phyloP scores from a whole-genome alignment of 1,284 basidiomycete genomes.

The Ceratorhiza oryzae-sativae region DNA sequence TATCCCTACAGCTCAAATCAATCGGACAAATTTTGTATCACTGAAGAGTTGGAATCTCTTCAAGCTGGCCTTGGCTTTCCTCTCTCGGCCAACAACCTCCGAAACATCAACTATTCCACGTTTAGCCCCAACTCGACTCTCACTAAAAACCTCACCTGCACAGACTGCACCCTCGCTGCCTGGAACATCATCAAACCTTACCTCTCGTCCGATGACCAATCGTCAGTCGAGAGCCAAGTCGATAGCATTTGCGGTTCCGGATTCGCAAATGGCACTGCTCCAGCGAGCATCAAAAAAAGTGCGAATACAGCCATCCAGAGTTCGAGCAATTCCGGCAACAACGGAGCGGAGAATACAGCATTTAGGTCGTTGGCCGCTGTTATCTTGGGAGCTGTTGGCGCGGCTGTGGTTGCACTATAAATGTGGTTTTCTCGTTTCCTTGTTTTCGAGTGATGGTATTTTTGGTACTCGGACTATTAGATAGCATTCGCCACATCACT shows the following conservation, averaged over 20 bases:
- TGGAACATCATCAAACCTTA: slow-evolving; percentile 11
- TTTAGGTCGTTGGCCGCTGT: background rate
- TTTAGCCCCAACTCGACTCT: background rate
- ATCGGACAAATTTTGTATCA: background rate
- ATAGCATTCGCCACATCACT: background rate
- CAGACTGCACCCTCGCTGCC: slow-evolving; percentile 11
- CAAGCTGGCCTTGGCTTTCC: background rate
- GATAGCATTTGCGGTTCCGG: slow-evolving; percentile 2
- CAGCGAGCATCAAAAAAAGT: background rate
- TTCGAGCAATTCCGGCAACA: background rate
- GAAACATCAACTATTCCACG: background rate
- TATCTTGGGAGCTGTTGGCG: background rate
- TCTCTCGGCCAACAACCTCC: slow-evolving; percentile 15
- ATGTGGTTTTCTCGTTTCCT: background rate
- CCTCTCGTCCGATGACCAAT: background rate
- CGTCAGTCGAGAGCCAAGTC: background rate
- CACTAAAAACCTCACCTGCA: background rate
- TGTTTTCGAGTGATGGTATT: background rate
- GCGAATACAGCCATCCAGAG: slow-evolving; percentile 1
- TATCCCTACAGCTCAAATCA: background rate
- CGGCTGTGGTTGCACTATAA: background rate
- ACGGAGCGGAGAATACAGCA: background rate
- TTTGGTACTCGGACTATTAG: background rate
- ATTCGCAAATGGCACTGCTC: background rate
- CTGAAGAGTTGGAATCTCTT: background rate